Evolutionary conservation across 2,329 filamentous ascomycete species (phyloP), one percentile per base, ranked within the genome.

Genomic region (Xylaria sp.): DNA sequence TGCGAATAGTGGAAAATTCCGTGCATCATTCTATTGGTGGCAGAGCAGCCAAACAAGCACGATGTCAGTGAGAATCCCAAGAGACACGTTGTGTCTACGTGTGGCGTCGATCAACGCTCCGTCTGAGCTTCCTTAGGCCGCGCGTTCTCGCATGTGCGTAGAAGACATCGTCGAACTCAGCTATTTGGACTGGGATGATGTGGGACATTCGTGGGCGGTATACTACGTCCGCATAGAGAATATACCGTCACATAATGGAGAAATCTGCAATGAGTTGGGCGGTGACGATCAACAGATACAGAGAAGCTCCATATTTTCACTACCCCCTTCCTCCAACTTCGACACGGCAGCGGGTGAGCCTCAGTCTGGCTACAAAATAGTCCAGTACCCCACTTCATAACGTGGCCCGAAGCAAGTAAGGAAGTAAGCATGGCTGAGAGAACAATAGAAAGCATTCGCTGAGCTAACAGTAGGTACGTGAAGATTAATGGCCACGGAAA

Each of bases 381-480:
- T 31, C 13, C 10, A 31, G 49, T 61, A 38, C 44, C 57, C 63
- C 57, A 45, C 63, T 61, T 50, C 39, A 27, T 50, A 11, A 50
- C 33, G 36, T 33, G 31, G 33, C 27, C 20, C 20, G 27, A 22
- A 65, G 51, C 9, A 31, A 31, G 25, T 15, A 55, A n/a, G 22
- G 7, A 27, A 51, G 47, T 44, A 47, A 54, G 54, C 47, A n/a
- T 50, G 44, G 13, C 15, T 13, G 38, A 36, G 20, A 57, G 45
- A 44, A 22, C 22, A 51, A 33, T 27, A 51, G n/a, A 51, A 50
- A 39, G 22, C n/a, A 44, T n/a, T 57, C 36, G 45, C 36, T 53
- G n/a, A 55, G 27, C 17, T 25, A 42, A 45, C 45, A 36, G 31
- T 11, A 39, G 42, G n/a, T 53, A 31, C 39, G n/a, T 33, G 29